Base-by-base conservation (phyloP, 1,284 basidiomycete genomes). In the Takashimella tepidaria region DNA sequence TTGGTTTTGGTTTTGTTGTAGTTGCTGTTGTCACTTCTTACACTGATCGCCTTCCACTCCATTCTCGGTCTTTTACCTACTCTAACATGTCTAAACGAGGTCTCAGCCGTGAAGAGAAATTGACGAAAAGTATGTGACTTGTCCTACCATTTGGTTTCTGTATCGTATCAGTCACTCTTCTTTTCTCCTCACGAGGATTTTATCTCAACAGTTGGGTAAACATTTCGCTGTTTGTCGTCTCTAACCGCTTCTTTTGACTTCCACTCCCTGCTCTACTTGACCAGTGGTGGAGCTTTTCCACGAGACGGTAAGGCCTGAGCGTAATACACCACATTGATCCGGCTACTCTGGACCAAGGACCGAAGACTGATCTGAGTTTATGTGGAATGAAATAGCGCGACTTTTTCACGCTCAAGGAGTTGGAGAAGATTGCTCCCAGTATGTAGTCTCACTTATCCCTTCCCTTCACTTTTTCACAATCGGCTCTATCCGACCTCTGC, bases 271-370 rank as follows among this genome's bases (percentile, higher is more conserved):
- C 24, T 26, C 22, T 24, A 8, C 26, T 44, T 20, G 25, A n/a
- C n/a, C 54, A 74, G 72, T 93, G 54, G 74, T 92, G 19, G 89
- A 92, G 74, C 87, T 92, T 63, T 92, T 93, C 68, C 89, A 92
- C 67, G 90, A 93, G 72, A 85, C 85, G 11, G 90, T 88, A 64
- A 61, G 81, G 67, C 43, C 22, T 43, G 23, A 19, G 44, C 48
- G n/a, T n/a, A n/a, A n/a, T n/a, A n/a, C 27, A 42, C 37, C 16
- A 21, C 37, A 8, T 37, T 8, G 31, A 37, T 37, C 31, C n/a
- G n/a, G n/a, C n/a, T n/a, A n/a, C n/a, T n/a, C n/a, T n/a, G n/a
- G n/a, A n/a, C n/a, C n/a, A n/a, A n/a, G n/a, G n/a, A n/a, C n/a
- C n/a, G n/a, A n/a, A n/a, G n/a, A n/a, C n/a, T n/a, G n/a, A n/a